Conservation (phyloP, 1,284 basidiomycete species). For the Somion occarium region DNA sequence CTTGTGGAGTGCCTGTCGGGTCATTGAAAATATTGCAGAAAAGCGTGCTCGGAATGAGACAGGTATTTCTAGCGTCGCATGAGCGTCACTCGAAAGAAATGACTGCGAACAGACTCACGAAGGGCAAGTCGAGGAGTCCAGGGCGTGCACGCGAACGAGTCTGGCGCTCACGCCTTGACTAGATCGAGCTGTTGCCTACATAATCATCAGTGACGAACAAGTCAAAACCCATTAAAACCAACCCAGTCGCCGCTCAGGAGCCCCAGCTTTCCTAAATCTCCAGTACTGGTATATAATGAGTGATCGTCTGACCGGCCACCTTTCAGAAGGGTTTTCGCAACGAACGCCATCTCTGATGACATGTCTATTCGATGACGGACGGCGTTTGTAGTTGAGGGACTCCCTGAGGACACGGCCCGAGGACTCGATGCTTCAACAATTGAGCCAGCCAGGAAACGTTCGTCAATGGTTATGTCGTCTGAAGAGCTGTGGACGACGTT, state of each 20-base stretch:
- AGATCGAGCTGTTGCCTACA: background rate
- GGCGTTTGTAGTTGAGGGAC: background rate
- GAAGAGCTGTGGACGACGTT: background rate
- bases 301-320: background rate
- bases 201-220: background rate
- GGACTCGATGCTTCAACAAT: conserved; percentile 23
- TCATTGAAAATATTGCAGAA: background rate
- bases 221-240: background rate
- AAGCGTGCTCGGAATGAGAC: background rate
- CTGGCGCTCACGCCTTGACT: background rate
- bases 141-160: background rate
- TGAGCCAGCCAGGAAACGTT: conserved; percentile 62
- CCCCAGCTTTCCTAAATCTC: conserved; percentile 20
- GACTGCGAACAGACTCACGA: background rate
- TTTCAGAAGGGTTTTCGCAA: background rate
- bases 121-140: background rate
- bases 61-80: background rate
- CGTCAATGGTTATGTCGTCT: conserved; percentile 45
- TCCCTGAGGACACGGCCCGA: background rate
- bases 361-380: background rate
- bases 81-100: too few relatives aligned
- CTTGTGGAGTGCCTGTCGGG: background rate
- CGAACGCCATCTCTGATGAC: background rate
- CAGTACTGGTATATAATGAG: conserved; percentile 19
- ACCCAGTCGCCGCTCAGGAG: conserved; percentile 19